A percentile compares a stretch with the other conserved stretches of the same genome.
Evolutionary conservation across 1,284 basidiomycete species (phyloP).

Genomic region (Ganoderma sinense): DNA sequence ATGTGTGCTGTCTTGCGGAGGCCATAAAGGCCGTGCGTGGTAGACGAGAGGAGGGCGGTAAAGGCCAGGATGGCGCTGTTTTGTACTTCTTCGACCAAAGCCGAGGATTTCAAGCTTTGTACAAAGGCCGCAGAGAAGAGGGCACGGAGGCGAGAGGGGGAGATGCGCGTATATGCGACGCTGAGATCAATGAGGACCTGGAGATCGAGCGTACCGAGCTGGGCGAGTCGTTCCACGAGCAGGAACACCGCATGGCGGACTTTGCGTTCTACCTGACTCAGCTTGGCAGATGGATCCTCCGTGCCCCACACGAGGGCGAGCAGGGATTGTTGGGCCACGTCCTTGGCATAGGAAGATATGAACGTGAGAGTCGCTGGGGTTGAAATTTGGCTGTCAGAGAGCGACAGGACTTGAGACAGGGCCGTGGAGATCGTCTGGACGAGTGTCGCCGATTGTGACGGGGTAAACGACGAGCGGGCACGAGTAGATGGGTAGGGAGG

Average conservation of each 20-base stretch:
- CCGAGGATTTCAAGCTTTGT: constrained; percentile 35
- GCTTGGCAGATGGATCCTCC: constrained; percentile 26
- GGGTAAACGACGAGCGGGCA: constrained; percentile 56
- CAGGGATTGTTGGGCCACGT: constrained; percentile 57
- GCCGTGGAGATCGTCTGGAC: constrained; percentile 55
- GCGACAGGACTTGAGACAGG: constrained; percentile 52
- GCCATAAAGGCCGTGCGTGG: constrained; percentile 62
- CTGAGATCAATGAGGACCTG: constrained; percentile 68
- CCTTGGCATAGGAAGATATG: constrained; percentile 63
- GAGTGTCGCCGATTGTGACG: constrained; percentile 59
- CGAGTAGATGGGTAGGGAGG: constrained; percentile 62
- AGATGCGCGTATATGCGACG: constrained; percentile 58
- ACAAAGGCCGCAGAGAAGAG: constrained; percentile 51
- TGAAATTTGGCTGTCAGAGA: constrained; percentile 56
- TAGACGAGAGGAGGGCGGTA: constrained; percentile 52
- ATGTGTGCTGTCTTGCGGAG: constrained; percentile 69
- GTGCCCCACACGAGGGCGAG: constrained; percentile 64
- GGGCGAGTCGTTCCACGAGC: constrained; percentile 61
- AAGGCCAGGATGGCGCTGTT: constrained; percentile 64
- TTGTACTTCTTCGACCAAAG: constrained; percentile 43
- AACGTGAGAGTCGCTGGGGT: constrained; percentile 55
- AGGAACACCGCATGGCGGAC: constrained; percentile 62
- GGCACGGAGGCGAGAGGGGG: constrained; percentile 51
- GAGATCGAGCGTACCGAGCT: constrained; percentile 50
- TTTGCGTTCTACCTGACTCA: constrained; percentile 48